These are phyloP conservation scores for Zasmidium citrigriseum DNA, from an alignment of 2,329 filamentous ascomycete species.

Conservation along the genomic window DNA sequence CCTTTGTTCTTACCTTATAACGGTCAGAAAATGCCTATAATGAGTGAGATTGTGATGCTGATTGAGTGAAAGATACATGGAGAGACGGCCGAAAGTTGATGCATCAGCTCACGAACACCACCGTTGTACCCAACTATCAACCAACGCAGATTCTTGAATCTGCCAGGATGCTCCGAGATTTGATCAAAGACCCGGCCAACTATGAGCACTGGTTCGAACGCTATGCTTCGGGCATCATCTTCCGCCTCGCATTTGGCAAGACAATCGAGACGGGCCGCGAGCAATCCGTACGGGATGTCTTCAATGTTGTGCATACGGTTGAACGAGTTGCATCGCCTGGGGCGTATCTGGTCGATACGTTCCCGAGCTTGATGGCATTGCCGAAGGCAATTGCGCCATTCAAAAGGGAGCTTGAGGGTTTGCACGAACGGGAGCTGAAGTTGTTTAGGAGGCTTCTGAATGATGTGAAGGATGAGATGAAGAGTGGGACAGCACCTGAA, in stretches of 20 bases:
- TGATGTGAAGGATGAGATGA: slow-evolving; percentile 33
- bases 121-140: slow-evolving; percentile 34
- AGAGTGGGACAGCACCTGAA: slow-evolving; percentile 15
- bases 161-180: slow-evolving; percentile 32
- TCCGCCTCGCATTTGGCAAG: slow-evolving; percentile 44
- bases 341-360: slow-evolving; percentile 37
- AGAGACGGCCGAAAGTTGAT: slow-evolving; percentile 37
- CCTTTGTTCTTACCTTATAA: slow-evolving; percentile 9
- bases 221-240: slow-evolving; percentile 44
- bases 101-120: slow-evolving; percentile 36
- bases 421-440: slow-evolving; percentile 31
- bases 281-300: slow-evolving; percentile 32
- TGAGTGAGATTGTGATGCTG: not conserved
- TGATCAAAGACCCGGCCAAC: slow-evolving; percentile 35
- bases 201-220: slow-evolving; percentile 44
- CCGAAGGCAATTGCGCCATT: slow-evolving; percentile 34
- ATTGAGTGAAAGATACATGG: slow-evolving; percentile 25
- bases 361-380: slow-evolving; percentile 33
- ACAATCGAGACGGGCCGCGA: slow-evolving; percentile 37
- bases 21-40: not conserved
- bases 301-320: slow-evolving; percentile 37
- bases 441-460: slow-evolving; percentile 35
- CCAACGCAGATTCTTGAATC: slow-evolving; percentile 36
- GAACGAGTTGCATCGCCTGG: slow-evolving; percentile 41
- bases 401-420: slow-evolving; percentile 30